A percentile compares a stretch with the other conserved stretches of the same genome.
phyloP scores from a whole-genome alignment of 2,329 filamentous ascomycete species.

The Zopfia rhizophila region DNA sequence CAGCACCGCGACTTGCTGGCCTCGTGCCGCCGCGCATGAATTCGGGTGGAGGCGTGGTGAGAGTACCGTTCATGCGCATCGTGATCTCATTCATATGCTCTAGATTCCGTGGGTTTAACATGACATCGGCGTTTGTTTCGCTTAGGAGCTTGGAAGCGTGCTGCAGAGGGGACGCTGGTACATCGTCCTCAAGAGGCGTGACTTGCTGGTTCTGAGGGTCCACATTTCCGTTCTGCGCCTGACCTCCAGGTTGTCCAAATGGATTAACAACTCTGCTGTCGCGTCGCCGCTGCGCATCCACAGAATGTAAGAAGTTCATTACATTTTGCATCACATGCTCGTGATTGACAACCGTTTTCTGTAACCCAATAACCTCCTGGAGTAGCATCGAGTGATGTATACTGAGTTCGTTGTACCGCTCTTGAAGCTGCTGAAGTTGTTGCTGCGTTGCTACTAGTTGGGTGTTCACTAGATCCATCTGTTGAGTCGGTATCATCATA shows the following conservation, averaged over 20 bases:
- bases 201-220: slow-evolving; percentile 57
- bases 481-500: slow-evolving; percentile 81
- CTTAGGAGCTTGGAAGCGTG: slow-evolving; percentile 73
- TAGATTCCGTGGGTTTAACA: slow-evolving; percentile 71
- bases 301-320: slow-evolving; percentile 73
- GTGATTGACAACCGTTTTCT: slow-evolving; percentile 77
- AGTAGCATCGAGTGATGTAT: slow-evolving; percentile 72
- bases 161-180: slow-evolving; percentile 73
- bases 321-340: slow-evolving; percentile 77
- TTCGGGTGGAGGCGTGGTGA: slow-evolving; percentile 68
- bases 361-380: slow-evolving; percentile 71
- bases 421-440: slow-evolving; percentile 87
- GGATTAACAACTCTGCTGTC: slow-evolving; percentile 65
- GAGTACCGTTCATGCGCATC: slow-evolving; percentile 64
- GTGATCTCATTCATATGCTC: slow-evolving; percentile 72
- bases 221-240: slow-evolving; percentile 55
- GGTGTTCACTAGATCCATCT: slow-evolving; percentile 88
- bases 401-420: slow-evolving; percentile 82
- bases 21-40: slow-evolving; percentile 59
- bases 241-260: slow-evolving; percentile 46
- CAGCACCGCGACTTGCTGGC: slow-evolving; percentile 55
- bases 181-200: slow-evolving; percentile 65
- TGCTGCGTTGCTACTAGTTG: slow-evolving; percentile 91
- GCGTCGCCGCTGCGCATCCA: slow-evolving; percentile 71
- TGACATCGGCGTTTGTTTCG: slow-evolving; percentile 72